Evolutionary conservation across 2,329 filamentous ascomycete genomes (phyloP).

Genomic region (Coniochaeta sp.): DNA sequence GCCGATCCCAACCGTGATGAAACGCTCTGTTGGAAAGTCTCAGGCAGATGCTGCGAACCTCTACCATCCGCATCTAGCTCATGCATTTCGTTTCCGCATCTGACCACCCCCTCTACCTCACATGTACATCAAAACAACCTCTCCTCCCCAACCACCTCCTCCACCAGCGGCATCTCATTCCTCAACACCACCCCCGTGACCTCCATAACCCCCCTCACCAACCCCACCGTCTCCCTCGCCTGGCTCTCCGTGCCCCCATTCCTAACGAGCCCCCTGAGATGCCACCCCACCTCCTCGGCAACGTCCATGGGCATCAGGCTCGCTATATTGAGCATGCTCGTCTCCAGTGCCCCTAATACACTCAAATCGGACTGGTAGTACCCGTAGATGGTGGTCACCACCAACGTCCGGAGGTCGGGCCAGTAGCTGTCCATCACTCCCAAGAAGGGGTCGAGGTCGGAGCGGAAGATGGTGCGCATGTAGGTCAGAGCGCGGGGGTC

Average conservation of each 20-base stretch:
- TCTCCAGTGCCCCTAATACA: constrained; percentile 14
- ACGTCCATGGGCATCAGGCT: constrained; percentile 19
- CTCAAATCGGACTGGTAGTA: constrained; percentile 19
- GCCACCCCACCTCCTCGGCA: constrained; percentile 18
- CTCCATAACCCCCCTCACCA: constrained; percentile 8
- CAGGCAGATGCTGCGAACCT: too few species aligned
- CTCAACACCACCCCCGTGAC: constrained; percentile 14
- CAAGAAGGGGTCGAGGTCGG: constrained; percentile 18
- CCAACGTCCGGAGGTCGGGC: constrained; percentile 17
- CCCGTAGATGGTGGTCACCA: constrained; percentile 18
- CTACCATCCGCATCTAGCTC: too few species aligned
- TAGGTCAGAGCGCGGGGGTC: constrained; percentile 14
- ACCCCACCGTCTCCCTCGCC: constrained; percentile 9
- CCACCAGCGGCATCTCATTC: constrained; percentile 15
- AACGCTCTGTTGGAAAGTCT: too few species aligned
- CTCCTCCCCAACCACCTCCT: constrained; percentile 15
- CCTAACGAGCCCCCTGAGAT: constrained; percentile 17
- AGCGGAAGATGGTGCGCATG: constrained; percentile 20
- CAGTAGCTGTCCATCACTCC: constrained; percentile 16
- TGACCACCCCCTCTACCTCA: too few species aligned
- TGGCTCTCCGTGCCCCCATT: constrained; percentile 15
- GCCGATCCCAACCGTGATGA: too few species aligned
- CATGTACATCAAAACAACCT: constrained; percentile 9
- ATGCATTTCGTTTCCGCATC: too few species aligned
- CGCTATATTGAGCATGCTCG: constrained; percentile 17